Percentiles rank a stretch among this genome's conserved stretches.
Evolutionary conservation across 1,284 basidiomycete species (phyloP).

Genomic region (Moesziomyces antarcticus): DNA sequence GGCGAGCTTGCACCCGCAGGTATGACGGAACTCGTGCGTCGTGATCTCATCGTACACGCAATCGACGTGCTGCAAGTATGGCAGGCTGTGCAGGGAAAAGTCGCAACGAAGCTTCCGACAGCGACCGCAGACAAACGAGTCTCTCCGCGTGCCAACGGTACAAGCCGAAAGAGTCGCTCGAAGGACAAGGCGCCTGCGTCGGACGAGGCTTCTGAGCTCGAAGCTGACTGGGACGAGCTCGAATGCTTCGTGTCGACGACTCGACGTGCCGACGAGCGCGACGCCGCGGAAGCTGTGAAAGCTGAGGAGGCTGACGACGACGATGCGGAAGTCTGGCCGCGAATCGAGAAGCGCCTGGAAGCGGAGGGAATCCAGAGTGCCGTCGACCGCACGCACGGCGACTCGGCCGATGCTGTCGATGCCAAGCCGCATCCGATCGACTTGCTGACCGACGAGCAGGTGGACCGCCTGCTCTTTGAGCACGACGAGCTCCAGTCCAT

Average conservation of each 20-base stretch:
- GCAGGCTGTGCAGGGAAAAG: not conserved
- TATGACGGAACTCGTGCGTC: constrained; percentile 10
- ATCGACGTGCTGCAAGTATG: constrained; percentile 26
- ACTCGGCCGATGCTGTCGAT: not conserved
- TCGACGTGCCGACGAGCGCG: not conserved
- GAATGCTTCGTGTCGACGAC: constrained; percentile 21
- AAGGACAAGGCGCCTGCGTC: not conserved
- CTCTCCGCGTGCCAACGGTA: too few relatives aligned
- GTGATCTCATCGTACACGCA: constrained; percentile 23
- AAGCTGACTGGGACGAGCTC: constrained; percentile 16
- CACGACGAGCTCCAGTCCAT: constrained; percentile 19
- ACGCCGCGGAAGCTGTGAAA: not conserved
- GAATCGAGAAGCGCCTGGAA: constrained; percentile 6
- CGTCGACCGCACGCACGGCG: not conserved
- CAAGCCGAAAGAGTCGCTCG: too few relatives aligned
- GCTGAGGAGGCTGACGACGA: not conserved
- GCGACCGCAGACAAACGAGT: too few relatives aligned
- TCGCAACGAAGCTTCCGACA: too few relatives aligned
- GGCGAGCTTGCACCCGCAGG: too few relatives aligned
- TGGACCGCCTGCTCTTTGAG: constrained; percentile 31
- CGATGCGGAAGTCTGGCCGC: constrained; percentile 15
- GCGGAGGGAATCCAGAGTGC: constrained; percentile 1
- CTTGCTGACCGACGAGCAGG: constrained; percentile 28
- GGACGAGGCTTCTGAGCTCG: not conserved
- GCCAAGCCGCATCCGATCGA: constrained; percentile 21